phyloP scores from a whole-genome alignment of 768 basidiomycete species.

The Auricularia sp. region DNA sequence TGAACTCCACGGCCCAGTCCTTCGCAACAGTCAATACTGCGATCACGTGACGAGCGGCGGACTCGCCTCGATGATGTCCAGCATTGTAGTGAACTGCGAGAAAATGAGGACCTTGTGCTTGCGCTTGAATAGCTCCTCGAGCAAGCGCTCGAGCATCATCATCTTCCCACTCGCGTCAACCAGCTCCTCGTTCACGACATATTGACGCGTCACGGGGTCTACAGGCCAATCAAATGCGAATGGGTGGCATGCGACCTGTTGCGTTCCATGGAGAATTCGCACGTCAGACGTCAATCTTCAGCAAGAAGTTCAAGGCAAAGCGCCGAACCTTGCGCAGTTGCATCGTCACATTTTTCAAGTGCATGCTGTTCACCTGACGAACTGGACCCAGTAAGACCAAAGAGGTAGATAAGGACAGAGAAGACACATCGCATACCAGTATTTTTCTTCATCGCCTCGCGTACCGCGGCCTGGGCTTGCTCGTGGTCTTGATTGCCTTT shows the following conservation, averaged over 20 bases:
- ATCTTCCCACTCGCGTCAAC: constrained; percentile 91
- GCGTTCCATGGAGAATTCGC: no score
- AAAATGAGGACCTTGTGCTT: constrained; percentile 81
- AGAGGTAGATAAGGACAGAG: no score
- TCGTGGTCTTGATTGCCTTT: constrained; percentile 26
- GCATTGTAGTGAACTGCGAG: constrained; percentile 93
- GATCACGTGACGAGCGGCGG: background rate
- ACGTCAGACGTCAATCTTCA: background rate
- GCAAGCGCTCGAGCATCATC: constrained; percentile 85
- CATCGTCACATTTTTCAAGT: constrained; percentile 92
- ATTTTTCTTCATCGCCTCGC: constrained; percentile 42
- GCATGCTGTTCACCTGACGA: constrained; percentile 84
- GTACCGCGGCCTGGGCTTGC: constrained; percentile 34
- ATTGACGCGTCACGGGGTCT: constrained; percentile 50
- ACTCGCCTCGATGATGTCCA: constrained; percentile 83
- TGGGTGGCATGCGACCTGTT: constrained; percentile 53
- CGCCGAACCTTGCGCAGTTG: constrained; percentile 86
- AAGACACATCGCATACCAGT: constrained; percentile 37
- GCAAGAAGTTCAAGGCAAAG: background rate
- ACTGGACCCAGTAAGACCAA: constrained; percentile 31
- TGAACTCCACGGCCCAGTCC: constrained; percentile 84
- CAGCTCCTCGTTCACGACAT: constrained; percentile 66
- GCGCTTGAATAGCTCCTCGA: constrained; percentile 68
- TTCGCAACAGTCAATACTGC: constrained; percentile 16
- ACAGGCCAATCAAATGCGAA: constrained; percentile 81